Percentiles rank a stretch among this genome's conserved stretches.
Conservation (phyloP, 768 basidiomycete species). For the Pleurotus tuber-regium region DNA sequence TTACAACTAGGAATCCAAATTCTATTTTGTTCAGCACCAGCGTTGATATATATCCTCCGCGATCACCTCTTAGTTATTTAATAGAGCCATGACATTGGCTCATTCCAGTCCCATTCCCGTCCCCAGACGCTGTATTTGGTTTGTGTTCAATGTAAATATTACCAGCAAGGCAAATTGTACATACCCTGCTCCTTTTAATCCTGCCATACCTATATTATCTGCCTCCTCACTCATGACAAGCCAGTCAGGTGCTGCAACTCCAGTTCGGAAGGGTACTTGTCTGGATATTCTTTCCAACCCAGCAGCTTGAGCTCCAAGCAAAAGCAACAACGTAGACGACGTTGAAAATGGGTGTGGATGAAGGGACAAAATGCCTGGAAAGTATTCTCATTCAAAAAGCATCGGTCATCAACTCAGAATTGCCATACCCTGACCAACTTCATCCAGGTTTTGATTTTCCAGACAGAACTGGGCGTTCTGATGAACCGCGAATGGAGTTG, state of each 20-base stretch:
- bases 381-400: not conserved
- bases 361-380: constrained; percentile 54
- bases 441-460: constrained; percentile 23
- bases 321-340: constrained; percentile 43
- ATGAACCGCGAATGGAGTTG: constrained; percentile 30
- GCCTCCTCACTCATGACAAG: constrained; percentile 52
- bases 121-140: constrained; percentile 28
- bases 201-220: constrained; percentile 66
- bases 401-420: not conserved
- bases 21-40: constrained; percentile 3
- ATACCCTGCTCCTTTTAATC: constrained; percentile 75
- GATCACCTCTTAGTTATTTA: too few relatives aligned
- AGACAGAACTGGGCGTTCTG: constrained; percentile 25
- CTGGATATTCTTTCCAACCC: constrained; percentile 68
- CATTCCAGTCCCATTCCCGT: constrained; percentile 43
- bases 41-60: not conserved
- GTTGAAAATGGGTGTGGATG: constrained; percentile 56
- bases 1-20: constrained; percentile 7
- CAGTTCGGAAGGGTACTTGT: constrained; percentile 85
- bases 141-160: constrained; percentile 26
- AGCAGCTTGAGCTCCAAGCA: constrained; percentile 52
- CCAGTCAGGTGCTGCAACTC: constrained; percentile 78
- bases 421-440: constrained; percentile 27
- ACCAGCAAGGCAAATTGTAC: constrained; percentile 27
- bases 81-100: constrained; percentile 47